A percentile compares a stretch with the other conserved stretches of the same genome.
These are phyloP conservation scores for Pseudophaeomoniella oleicola DNA, from an alignment of 2,329 filamentous ascomycete genomes.

Conservation along the genomic window DNA sequence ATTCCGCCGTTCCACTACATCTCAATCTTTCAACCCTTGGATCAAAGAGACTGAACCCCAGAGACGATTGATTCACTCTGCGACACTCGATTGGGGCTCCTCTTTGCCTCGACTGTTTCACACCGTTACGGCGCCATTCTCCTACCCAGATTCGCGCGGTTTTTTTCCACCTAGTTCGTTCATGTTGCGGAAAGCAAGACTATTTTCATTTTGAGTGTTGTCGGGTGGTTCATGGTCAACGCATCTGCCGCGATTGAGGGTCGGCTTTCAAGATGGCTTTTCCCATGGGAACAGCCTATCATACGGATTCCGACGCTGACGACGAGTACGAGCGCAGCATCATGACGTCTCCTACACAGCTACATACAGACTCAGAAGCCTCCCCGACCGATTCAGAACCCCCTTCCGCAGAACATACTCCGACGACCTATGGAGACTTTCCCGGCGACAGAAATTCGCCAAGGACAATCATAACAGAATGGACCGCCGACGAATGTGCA, in stretches of 20 bases:
- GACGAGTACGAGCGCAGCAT: conserved; percentile 50
- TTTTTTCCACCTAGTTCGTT: too few species aligned
- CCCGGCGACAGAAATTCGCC: conserved; percentile 38
- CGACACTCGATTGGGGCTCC: background rate
- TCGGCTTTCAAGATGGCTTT: conserved; percentile 22
- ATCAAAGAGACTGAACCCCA: too few species aligned
- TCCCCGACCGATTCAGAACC: conserved; percentile 44
- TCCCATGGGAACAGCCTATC: conserved; percentile 30
- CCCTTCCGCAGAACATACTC: conserved; percentile 46
- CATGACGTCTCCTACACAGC: conserved; percentile 38
- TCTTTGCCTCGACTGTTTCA: background rate
- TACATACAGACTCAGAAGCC: conserved; percentile 41
- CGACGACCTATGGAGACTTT: conserved; percentile 42
- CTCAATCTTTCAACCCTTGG: too few species aligned
- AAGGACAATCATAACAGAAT: conserved; percentile 42
- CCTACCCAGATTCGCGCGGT: background rate
- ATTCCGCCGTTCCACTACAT: too few species aligned
- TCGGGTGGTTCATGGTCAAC: background rate
- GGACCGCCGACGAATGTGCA: conserved; percentile 71
- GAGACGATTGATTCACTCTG: background rate
- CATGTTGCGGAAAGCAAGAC: background rate
- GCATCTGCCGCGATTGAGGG: background rate
- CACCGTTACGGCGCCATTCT: background rate
- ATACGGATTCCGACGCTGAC: conserved; percentile 50
- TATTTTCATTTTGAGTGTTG: background rate